These are phyloP conservation scores for Penicillium verhagenii DNA, from an alignment of 495 filamentous ascomycete genomes.

Conservation along the genomic window DNA sequence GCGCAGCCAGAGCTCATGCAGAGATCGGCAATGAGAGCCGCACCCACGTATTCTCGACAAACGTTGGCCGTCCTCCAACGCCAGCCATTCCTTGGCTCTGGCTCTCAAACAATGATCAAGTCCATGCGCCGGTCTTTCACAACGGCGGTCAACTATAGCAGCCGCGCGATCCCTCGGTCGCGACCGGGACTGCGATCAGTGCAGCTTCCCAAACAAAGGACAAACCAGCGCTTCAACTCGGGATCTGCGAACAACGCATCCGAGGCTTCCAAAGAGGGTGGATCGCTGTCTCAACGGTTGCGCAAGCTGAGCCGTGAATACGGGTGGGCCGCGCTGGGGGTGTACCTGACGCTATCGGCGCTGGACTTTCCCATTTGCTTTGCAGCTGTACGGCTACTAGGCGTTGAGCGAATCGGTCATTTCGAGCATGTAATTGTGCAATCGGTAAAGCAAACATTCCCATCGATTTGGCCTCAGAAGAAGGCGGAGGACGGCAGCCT, in stretches of 20 bases:
- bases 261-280: slow-evolving; percentile 33
- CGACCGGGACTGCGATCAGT: background rate
- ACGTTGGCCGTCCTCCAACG: background rate
- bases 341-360: slow-evolving; percentile 79
- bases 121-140: slow-evolving; percentile 5
- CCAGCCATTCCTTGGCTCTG: background rate
- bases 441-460: slow-evolving; percentile 30
- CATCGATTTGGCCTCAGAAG: slow-evolving; percentile 27
- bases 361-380: slow-evolving; percentile 97
- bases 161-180: background rate
- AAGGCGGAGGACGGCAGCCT: slow-evolving; percentile 7
- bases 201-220: slow-evolving; percentile 6
- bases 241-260: slow-evolving; percentile 14
- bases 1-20: slow-evolving; percentile 15
- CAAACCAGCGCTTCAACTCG: slow-evolving; percentile 29
- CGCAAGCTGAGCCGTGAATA: slow-evolving; percentile 89
- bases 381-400: slow-evolving; percentile 74
- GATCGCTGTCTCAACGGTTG: slow-evolving; percentile 65
- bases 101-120: background rate
- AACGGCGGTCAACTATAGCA: background rate
- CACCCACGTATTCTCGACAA: background rate
- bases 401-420: slow-evolving; percentile 78
- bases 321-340: slow-evolving; percentile 88
- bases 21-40: slow-evolving; percentile 1
- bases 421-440: slow-evolving; percentile 51